Evolutionary conservation across 495 filamentous ascomycete species (phyloP).

Genomic region (Penicillium coprophilum): DNA sequence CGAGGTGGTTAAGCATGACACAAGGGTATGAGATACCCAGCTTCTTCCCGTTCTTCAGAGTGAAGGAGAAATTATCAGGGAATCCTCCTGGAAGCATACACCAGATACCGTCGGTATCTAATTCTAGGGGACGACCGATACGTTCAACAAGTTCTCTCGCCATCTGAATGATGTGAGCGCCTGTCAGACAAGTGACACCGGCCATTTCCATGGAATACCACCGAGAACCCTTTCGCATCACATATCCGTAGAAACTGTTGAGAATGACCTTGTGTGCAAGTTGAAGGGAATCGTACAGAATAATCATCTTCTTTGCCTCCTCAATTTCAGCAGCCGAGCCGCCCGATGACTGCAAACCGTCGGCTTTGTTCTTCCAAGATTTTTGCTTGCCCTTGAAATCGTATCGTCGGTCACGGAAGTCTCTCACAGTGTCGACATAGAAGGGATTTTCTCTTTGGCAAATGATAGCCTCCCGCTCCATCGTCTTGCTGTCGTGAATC

Average conservation of each 20-base stretch:
- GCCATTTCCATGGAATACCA: constrained; percentile 99
- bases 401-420: constrained; percentile 93
- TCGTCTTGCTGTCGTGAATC: constrained; percentile 92
- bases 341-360: constrained; percentile 76
- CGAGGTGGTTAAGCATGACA: constrained; percentile 98
- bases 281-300: constrained; percentile 94
- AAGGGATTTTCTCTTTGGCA: constrained; percentile 99
- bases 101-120: constrained; percentile 99
- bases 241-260: constrained; percentile 99
- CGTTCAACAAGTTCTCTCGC: constrained; percentile 91
- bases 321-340: constrained; percentile 78
- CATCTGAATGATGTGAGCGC: constrained; percentile 96
- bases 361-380: constrained; percentile 96
- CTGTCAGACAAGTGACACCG: constrained; percentile 95
- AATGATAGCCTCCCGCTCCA: constrained; percentile 94
- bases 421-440: constrained; percentile 93
- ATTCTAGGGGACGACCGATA: constrained; percentile 87
- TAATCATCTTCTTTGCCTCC: constrained; percentile 96
- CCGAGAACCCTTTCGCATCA: constrained; percentile 97
- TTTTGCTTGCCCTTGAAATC: constrained; percentile 99
- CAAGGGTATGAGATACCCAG: constrained; percentile 94
- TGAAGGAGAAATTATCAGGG: constrained; percentile 95
- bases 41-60: constrained; percentile 92
- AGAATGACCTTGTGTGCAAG: constrained; percentile 98
- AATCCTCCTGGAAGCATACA: constrained; percentile 98